Conservation (phyloP, 345 rosid genomes). For the Eucalyptus globulus region DNA sequence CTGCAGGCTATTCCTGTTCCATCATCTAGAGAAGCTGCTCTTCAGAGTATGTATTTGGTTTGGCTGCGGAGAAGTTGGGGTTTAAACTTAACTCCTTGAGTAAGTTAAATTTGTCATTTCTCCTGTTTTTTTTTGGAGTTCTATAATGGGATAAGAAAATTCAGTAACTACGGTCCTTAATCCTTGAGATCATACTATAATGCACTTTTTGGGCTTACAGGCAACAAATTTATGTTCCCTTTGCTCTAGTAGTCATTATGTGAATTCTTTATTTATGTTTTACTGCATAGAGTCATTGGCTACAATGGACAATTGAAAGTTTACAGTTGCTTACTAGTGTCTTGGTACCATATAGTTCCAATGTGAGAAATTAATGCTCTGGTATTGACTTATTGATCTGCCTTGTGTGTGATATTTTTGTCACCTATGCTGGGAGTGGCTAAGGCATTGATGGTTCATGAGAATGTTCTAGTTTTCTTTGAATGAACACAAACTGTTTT, state of each 20-base stretch:
- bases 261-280: background rate
- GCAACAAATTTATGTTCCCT: too few species aligned
- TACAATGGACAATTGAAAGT: background rate
- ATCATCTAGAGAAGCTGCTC: constrained; percentile 49
- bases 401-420: background rate
- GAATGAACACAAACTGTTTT: background rate
- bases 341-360: background rate
- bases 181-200: background rate
- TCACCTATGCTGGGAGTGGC: background rate
- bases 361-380: background rate
- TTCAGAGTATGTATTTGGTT: constrained; percentile 47
- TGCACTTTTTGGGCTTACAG: background rate
- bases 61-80: constrained; percentile 84
- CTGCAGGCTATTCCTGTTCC: constrained; percentile 74
- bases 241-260: background rate
- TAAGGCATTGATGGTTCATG: background rate
- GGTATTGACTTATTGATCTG: background rate
- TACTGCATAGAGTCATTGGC: background rate
- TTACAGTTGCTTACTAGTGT: background rate
- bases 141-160: background rate
- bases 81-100: constrained; percentile 38
- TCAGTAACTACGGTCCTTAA: background rate
- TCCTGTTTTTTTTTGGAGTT: background rate
- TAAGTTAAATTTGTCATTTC: constrained; percentile 37
- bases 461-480: background rate